Evolutionary conservation across 805 yeast genomes (phyloP).

Genomic region (Metschnikowia drakensbergensis): DNA sequence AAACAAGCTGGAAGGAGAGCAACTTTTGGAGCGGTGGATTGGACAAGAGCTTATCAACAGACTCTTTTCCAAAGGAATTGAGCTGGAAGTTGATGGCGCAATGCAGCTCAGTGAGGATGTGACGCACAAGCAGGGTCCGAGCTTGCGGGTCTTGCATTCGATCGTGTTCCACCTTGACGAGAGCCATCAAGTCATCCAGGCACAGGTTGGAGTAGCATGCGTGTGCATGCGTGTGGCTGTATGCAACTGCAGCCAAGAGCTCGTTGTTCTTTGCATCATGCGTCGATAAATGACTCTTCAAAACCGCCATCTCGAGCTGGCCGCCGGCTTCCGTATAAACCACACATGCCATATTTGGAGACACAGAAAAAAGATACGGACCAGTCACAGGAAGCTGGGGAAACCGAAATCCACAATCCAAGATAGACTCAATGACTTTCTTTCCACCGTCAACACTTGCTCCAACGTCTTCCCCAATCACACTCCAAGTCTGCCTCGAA

Average conservation of each 20-base stretch:
- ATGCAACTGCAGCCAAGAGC: slow-evolving; percentile 57
- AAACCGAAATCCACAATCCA: slow-evolving; percentile 54
- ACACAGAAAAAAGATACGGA: slow-evolving; percentile 34
- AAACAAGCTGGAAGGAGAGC: slow-evolving; percentile 60
- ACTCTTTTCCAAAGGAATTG: slow-evolving; percentile 62
- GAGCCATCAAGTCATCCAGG: slow-evolving; percentile 65
- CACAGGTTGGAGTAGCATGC: slow-evolving; percentile 65
- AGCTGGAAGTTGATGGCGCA: slow-evolving; percentile 70
- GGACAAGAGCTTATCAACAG: slow-evolving; percentile 68
- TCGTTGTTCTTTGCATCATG: neutral
- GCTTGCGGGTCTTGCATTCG: slow-evolving; percentile 14
- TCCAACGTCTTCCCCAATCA: slow-evolving; percentile 5
- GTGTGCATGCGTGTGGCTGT: slow-evolving; percentile 50
- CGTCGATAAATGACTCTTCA: neutral
- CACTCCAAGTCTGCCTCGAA: slow-evolving; percentile 32
- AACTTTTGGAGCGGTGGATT: slow-evolving; percentile 76
- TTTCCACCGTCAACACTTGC: neutral
- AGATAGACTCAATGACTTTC: slow-evolving; percentile 35
- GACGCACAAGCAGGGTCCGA: slow-evolving; percentile 29
- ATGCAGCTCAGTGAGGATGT: slow-evolving; percentile 63
- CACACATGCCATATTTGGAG: slow-evolving; percentile 49
- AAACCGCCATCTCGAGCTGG: slow-evolving; percentile 4
- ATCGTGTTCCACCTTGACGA: slow-evolving; percentile 39
- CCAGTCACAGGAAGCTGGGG: slow-evolving; percentile 30
- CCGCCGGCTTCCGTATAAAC: slow-evolving; percentile 21